Evolutionary conservation across 192 early-diverging fungal genomes (phyloP).

Genomic region (Obelidium mucronatum): DNA sequence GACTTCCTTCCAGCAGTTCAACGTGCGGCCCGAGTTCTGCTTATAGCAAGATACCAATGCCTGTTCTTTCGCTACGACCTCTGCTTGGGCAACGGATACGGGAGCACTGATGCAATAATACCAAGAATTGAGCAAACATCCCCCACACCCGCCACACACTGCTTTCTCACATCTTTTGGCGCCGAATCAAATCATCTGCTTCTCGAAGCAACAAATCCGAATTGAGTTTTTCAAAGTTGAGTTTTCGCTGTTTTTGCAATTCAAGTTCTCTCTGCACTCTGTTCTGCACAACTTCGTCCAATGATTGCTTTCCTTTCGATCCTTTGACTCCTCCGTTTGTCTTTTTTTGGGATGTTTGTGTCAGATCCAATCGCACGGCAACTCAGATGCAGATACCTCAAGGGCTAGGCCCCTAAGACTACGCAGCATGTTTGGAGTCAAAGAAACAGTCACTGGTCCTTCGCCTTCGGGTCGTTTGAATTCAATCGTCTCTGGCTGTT

Average conservation of each 20-base stretch:
- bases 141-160: neutral
- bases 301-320: neutral
- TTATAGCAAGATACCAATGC: conserved; percentile 51
- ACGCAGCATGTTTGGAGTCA: conserved; percentile 31
- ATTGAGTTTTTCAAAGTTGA: conserved; percentile 50
- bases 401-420: conserved; percentile 13
- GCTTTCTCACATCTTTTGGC: conserved; percentile 45
- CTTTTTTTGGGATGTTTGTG: neutral
- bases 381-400: neutral
- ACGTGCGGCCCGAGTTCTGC: conserved; percentile 54
- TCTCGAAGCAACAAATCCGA: conserved; percentile 52
- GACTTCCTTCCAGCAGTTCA: conserved; percentile 73
- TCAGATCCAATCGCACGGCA: neutral
- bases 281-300: conserved; percentile 44
- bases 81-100: conserved; percentile 3
- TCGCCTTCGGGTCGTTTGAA: conserved; percentile 23
- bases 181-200: conserved; percentile 49
- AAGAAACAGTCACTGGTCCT: conserved; percentile 30
- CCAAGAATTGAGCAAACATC: neutral
- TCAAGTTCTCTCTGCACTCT: conserved; percentile 48
- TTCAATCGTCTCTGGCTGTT: conserved; percentile 15
- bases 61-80: conserved; percentile 32
- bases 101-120: conserved; percentile 36
- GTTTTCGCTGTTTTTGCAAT: conserved; percentile 39
- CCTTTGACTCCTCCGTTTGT: neutral